Percentiles rank a stretch among this genome's conserved stretches.
phyloP scores from a whole-genome alignment of 345 rosid genomes.

The Brassica rapa region DNA sequence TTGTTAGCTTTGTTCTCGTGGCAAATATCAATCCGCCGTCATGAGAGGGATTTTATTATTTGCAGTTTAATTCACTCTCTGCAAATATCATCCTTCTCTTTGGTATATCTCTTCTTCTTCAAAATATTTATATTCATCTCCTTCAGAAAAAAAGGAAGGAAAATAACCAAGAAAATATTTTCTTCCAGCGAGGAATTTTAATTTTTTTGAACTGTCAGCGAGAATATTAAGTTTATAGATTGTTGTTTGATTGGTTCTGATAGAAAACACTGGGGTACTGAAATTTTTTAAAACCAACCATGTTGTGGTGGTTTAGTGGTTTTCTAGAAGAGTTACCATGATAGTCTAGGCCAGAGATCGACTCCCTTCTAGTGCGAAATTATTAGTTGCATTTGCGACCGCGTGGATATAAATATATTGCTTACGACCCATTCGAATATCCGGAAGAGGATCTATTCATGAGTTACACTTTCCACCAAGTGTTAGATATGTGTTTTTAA shows the following conservation, averaged over 20 bases:
- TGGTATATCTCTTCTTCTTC: conserved; percentile 35
- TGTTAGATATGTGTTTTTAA: no score
- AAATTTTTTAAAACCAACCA: not conserved
- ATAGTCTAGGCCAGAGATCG: no score
- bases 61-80: conserved; percentile 32
- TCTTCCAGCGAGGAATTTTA: not conserved
- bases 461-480: no score
- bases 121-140: no score
- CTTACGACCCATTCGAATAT: no score
- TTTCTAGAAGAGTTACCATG: no score
- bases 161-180: not conserved
- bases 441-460: no score
- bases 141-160: not conserved
- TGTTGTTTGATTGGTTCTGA: not conserved
- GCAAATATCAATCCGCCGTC: conserved; percentile 45
- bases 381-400: no score
- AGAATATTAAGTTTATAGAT: not conserved
- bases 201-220: not conserved
- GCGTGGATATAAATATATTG: no score
- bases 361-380: no score
- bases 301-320: no score
- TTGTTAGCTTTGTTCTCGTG: conserved; percentile 75
- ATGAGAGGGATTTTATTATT: conserved; percentile 32
- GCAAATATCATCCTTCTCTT: conserved; percentile 36
- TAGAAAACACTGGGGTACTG: no score